Base-by-base conservation (phyloP, 2,329 filamentous ascomycete genomes). In the Aspergillus persii region DNA sequence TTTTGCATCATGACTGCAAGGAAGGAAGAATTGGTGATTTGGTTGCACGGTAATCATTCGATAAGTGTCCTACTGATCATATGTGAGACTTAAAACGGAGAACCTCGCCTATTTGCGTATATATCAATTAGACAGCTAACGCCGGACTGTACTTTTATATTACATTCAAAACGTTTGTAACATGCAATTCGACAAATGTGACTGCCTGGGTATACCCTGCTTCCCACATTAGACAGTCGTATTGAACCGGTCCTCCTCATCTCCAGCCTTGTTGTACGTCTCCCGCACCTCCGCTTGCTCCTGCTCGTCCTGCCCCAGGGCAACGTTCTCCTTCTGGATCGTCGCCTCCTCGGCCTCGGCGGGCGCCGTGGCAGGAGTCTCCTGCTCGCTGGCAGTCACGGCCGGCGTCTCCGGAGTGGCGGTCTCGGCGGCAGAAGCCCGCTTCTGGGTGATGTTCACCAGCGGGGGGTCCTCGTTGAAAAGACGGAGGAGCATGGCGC, bases 391-490 rank as follows among this genome's bases (percentile, higher is more conserved):
- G 36, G 36, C 36, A 5, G 36, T 41, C 36, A 41, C 60, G 11
- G 44, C 55, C 3, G 65, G 57, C 2, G 61, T 62, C 8, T 62
- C 61, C 12, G 63, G 55, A 11, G 64, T 65, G 11, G 69, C 61
- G 3, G 59, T 57, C 8, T 66, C 57, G 8, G 51, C 54, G 12
- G 53, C 57, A 12, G 57, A 57, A 18, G 63, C 48, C 47, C 64
- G 67, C 60, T 76, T 76, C 29, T 68, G 64, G 4, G 74, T 76
- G 15, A 69, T 70, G 73, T 95, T 96, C 63, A 96, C 84, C 51
- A 96, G 82, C 3, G 91, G 91, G 0, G 90, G 89, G 30, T 89
- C 89, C 68, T 98, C 94, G 72, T 97, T 96, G 79, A 89, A 99
- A 61, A 99, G 82, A 26, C 95, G 84, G 63, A 98, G 81, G 67